Base-by-base conservation (phyloP, 148 eudicot species). In the Silene conica region DNA sequence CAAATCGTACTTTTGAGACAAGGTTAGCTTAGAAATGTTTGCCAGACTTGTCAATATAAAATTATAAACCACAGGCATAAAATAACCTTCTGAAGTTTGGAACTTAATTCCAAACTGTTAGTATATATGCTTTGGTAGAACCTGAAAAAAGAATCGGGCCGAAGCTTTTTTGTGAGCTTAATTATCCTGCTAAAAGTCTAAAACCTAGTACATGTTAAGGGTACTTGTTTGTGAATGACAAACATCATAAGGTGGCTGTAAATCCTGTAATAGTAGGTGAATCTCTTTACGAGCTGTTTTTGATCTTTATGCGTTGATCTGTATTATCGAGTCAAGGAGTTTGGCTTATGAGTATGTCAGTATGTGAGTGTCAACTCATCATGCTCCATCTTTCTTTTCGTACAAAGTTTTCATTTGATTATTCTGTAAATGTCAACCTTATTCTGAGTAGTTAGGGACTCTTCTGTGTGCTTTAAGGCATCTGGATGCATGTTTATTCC, bases 391-490 rank as follows among this genome's bases (percentile, higher is more conserved):
- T 21, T 59, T 59, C 63, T 59, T 59, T 8, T 20, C 63, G 19
- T 59, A 23, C 63, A 59, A 59, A 59, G 25, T 59, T 62, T 50
- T 4, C 15, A 13, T 50, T 50, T 50, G 16, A 48, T 43, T 48
- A 7, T 52, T 25, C 12, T 19, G 41, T 34, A 34, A 34, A 34
- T 70, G 28, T 26, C 41, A 19, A 31, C 67, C 73, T 5, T 66
- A 25, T 71, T 57, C 34, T 63, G 56, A 50, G 50, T 63, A 54
- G 45, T n/a, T 15, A 56, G 5, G 8, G 60, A 56, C 21, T 18
- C 60, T 56, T 54, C 10, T 67, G 22, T 73, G 63, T 46, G 38
- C 43, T 59, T 78, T 41, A 34, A 34, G 41, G 41, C 41, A 38
- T 56, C 43, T 19, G 11, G 18, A 57, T 79, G 50, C 25, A 46